Conservation (phyloP, 768 basidiomycete genomes). For the Scleroderma bovista region DNA sequence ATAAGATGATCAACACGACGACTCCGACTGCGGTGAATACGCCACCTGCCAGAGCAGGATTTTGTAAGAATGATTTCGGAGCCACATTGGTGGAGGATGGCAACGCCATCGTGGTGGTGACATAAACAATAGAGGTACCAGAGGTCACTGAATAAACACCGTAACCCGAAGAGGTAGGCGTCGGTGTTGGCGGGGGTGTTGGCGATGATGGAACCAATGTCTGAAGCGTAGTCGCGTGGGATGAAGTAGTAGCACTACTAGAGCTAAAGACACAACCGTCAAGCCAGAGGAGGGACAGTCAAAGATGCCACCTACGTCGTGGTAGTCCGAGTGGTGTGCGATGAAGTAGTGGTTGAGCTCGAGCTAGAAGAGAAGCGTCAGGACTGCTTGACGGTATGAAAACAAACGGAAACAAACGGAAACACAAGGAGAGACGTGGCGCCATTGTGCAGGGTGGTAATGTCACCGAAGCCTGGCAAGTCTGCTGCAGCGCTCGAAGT, state of each 20-base stretch:
- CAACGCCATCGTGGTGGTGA: conserved; percentile 27
- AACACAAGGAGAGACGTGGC: conserved; percentile 7
- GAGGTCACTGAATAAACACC: conserved; percentile 19
- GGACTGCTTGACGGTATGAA: conserved; percentile 3
- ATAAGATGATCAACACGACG: conserved; percentile 40
- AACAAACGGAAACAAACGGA: conserved; percentile 11
- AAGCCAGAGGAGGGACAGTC: not conserved
- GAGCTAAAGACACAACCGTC: conserved; percentile 11
- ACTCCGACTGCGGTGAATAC: conserved; percentile 53
- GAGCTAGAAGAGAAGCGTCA: conserved; percentile 14
- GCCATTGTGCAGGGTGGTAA: conserved; percentile 13
- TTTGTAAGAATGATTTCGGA: conserved; percentile 48
- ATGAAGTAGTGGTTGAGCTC: conserved; percentile 16
- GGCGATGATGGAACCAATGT: conserved; percentile 5
- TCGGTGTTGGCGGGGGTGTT: conserved; percentile 7
- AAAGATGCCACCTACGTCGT: conserved; percentile 16
- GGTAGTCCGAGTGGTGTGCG: conserved; percentile 1
- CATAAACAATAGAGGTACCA: conserved; percentile 21
- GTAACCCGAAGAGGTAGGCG: conserved; percentile 16
- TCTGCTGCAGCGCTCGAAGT: too few relatives aligned
- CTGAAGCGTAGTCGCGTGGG: conserved; percentile 9
- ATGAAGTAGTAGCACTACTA: conserved; percentile 9
- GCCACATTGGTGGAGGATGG: conserved; percentile 18
- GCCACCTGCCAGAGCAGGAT: conserved; percentile 57
- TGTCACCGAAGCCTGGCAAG: not conserved